Percentiles rank a stretch among this genome's conserved stretches.
phyloP scores from a whole-genome alignment of 805 yeast species.

The Komagataella mondaviorum region DNA sequence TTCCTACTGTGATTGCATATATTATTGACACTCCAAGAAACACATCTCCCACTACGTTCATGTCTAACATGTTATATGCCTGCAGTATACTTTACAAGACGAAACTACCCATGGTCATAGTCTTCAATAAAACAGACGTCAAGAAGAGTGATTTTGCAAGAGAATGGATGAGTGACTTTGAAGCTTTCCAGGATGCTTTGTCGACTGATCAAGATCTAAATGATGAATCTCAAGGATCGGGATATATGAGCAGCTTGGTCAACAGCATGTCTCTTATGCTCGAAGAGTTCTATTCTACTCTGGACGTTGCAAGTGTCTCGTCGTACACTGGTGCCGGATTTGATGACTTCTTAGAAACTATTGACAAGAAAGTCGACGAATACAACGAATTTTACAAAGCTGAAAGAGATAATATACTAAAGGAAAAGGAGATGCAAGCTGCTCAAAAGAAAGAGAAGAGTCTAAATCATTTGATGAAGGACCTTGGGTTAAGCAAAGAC shows the following conservation, averaged over 20 bases:
- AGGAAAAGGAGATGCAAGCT: constrained; percentile 67
- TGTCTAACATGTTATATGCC: constrained; percentile 96
- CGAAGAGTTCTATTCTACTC: constrained; percentile 88
- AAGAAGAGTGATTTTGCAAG: constrained; percentile 75
- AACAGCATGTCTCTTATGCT: constrained; percentile 93
- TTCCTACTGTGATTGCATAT: constrained; percentile 93
- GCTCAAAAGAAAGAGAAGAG: constrained; percentile 43
- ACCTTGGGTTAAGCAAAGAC: constrained; percentile 54
- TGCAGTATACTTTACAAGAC: constrained; percentile 95
- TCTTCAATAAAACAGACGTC: constrained; percentile 90
- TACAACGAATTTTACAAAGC: constrained; percentile 70
- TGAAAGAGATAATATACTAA: constrained; percentile 72
- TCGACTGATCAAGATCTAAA: constrained; percentile 52
- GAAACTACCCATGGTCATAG: constrained; percentile 91
- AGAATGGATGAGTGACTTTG: constrained; percentile 97
- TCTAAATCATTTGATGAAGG: constrained; percentile 67
- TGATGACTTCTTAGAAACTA: constrained; percentile 77
- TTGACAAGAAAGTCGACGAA: constrained; percentile 79
- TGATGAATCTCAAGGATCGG: constrained; percentile 51
- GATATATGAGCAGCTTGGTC: constrained; percentile 88
- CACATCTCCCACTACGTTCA: constrained; percentile 89
- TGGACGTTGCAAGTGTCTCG: constrained; percentile 88
- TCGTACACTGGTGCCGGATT: constrained; percentile 91
- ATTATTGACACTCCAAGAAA: constrained; percentile 95
- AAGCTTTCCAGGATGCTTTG: constrained; percentile 73